phyloP scores from a whole-genome alignment of 805 yeast genomes.

The Lipomyces starkeyi region DNA sequence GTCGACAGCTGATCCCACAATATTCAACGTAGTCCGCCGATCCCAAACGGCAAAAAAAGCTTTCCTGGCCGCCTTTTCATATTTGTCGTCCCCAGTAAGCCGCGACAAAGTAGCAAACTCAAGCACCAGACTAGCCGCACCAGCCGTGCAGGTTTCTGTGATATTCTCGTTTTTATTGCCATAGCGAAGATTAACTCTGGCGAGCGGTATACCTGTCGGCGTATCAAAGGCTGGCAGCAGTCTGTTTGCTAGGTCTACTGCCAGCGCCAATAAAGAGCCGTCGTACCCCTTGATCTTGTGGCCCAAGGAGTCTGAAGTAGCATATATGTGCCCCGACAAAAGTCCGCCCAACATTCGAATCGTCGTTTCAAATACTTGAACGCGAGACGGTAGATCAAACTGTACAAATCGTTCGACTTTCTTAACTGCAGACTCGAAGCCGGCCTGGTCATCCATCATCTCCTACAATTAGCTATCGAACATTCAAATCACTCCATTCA shows the following conservation, averaged over 20 bases:
- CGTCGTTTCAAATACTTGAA: conserved; percentile 87
- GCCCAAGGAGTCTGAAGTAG: conserved; percentile 57
- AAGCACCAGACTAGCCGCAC: conserved; percentile 80
- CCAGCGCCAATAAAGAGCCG: conserved; percentile 73
- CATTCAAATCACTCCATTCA: background rate
- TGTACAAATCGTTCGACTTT: conserved; percentile 50
- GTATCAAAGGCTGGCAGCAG: conserved; percentile 74
- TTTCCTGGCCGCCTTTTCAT: conserved; percentile 63
- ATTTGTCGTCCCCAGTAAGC: conserved; percentile 74
- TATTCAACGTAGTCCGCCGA: conserved; percentile 61
- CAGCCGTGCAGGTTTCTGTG: conserved; percentile 82
- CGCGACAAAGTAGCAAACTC: conserved; percentile 79
- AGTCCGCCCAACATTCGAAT: conserved; percentile 85
- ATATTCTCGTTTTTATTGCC: conserved; percentile 52
- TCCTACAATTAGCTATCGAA: conserved; percentile 1
- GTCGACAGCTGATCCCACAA: conserved; percentile 80
- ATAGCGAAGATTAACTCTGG: conserved; percentile 69
- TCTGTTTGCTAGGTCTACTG: conserved; percentile 75
- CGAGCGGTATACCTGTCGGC: conserved; percentile 67
- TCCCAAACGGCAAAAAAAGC: conserved; percentile 78
- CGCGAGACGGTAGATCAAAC: conserved; percentile 69
- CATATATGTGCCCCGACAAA: conserved; percentile 76
- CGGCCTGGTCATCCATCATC: conserved; percentile 62
- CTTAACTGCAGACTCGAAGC: conserved; percentile 56
- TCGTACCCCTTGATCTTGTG: conserved; percentile 57